Base-by-base conservation (phyloP, 139 green algal genomes). In the Deuterostichococcus epilithicus region DNA sequence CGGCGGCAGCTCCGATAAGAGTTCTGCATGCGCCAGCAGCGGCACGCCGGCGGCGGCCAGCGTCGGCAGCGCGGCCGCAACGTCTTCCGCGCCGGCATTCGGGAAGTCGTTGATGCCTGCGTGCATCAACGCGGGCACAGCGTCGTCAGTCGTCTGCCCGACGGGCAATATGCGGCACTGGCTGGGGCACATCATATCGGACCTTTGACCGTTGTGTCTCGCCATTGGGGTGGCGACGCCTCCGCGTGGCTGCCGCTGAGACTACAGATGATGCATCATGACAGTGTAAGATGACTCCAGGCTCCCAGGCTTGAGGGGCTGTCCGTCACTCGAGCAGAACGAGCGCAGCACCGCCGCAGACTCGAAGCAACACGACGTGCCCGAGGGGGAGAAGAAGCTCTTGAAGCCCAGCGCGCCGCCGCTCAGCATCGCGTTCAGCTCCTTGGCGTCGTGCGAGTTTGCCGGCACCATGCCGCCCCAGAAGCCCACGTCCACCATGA, bases 391-490 rank as follows among this genome's bases (percentile, higher is more conserved):
- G 88, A 99, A 92, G 86, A 99, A 99, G 37, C 83, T 78, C 81
- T 98, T 99, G 86, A 99, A 94, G 23, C 95, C 95, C 34, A 95
- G 72, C 1, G 89, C 94, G 0, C 95, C 94, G 0, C 32, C 82
- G 0, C 89, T 67, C 60, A 94, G 35, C 78, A 99, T 82, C 3
- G 68, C 82, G 10, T 76, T 72, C 39, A 99, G 84, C 32, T 80
- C 68, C 0, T 58, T 38, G 30, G 81, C 69, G 34, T 94, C 75
- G 76, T 66, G 45, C 0, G 93, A 94, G 75, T 99, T 99, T 0
- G 85, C 86, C 0, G 94, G 94, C 0, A 95, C 89, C 38, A 99
- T 80, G 13, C 96, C 95, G 0, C 84, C 96, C 95, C 95, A 99
- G 58, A 97, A 88, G 1, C 77, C 96, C 58, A 96, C 80, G 70